These are phyloP conservation scores for Coprinopsis marcescibilis DNA, from an alignment of 768 basidiomycete species.

Conservation along the genomic window DNA sequence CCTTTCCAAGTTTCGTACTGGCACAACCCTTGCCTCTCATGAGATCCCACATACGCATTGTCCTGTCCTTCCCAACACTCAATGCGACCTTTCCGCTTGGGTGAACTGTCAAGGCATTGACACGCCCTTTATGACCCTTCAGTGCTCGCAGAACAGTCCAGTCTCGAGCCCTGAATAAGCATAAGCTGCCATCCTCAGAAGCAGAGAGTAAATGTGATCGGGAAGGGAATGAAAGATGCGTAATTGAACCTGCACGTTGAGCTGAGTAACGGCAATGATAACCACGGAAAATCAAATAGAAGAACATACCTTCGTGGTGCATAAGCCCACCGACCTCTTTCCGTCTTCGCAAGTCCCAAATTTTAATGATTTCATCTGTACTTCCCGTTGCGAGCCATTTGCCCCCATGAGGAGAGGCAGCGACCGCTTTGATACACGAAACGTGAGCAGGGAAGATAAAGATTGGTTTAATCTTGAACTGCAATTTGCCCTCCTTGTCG, in stretches of 20 bases:
- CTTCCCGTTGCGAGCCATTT: conserved; percentile 97
- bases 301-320: conserved; percentile 80
- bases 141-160: conserved; percentile 86
- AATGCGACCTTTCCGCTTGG: conserved; percentile 89
- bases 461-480: conserved; percentile 58
- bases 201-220: conserved; percentile 87
- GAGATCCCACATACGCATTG: conserved; percentile 96
- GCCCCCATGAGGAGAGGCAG: conserved; percentile 81
- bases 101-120: conserved; percentile 88
- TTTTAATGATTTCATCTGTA: conserved; percentile 93
- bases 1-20: conserved; percentile 85
- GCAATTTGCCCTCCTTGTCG: conserved; percentile 25
- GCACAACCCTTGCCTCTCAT: conserved; percentile 91
- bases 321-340: conserved; percentile 94
- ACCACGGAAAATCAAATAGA: not conserved
- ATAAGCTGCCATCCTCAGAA: conserved; percentile 88
- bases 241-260: conserved; percentile 71
- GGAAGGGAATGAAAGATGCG: conserved; percentile 79
- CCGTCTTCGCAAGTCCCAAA: conserved; percentile 88
- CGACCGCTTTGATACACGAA: conserved; percentile 85
- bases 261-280: not conserved
- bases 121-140: conserved; percentile 90
- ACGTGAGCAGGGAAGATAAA: conserved; percentile 98
- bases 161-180: conserved; percentile 88
- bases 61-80: conserved; percentile 85